Evolutionary conservation across 176 grass and related monocot genomes (phyloP), one percentile per base, ranked within the genome.

Genomic region (Bromus sterilis): DNA sequence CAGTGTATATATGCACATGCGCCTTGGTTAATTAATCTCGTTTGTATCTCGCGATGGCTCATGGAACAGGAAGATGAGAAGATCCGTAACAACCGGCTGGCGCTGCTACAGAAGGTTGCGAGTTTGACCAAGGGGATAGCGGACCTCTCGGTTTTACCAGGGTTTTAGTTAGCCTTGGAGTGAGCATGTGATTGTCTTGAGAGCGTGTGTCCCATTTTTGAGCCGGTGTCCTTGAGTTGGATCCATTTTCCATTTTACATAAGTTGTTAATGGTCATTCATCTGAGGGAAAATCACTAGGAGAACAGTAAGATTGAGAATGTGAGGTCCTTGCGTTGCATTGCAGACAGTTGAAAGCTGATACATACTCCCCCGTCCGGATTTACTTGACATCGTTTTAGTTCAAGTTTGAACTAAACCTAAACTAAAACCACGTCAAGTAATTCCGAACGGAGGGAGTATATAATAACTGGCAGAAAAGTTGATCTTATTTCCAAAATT

Each of bases 141-240:
- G 7, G 95, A 98, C 76, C 79, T 98, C 25, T 98, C 95, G 72
- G 84, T 89, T 89, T 88, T 98, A 74, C 92, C 92, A 78, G 95
- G 95, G 48, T 98, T 98, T 86, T 98, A 93, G 35, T 85, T 98
- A 94, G 35, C 26, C 21, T 31, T 73, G 9, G 2, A 29, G 70
- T 14, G 5, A 16, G 11, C 33, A 44, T 23, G 46, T 20, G n/a
- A 7, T 26, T 11, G 11, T 12, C 7, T 37, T 26, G 35, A 15
- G 4, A 26, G 28, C 1, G 7, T 11, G 23, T 15, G 18, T 16
- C 57, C 62, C 24, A 56, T 71, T 71, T 64, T 63, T 61, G 0
- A 40, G 72, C 33, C 4, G 37, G 7, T 43, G 53, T 2, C 7
- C 0, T 41, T 5, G 15, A 70, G n/a, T 16, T 24, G 24, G 25